Conservation (phyloP, 208 protist genomes). For the Balamuthia mandrillaris region DNA sequence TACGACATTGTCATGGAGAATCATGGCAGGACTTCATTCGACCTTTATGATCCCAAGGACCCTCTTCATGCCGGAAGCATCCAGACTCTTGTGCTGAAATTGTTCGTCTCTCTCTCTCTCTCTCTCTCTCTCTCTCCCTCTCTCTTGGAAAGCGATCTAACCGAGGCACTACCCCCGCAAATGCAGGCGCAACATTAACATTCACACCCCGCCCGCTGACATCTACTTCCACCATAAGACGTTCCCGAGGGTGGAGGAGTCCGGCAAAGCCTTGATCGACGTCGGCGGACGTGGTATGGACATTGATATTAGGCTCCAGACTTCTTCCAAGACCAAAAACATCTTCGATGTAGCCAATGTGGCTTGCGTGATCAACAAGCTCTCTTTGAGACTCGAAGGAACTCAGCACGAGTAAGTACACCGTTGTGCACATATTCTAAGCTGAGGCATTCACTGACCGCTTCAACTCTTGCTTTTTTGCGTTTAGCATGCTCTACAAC, state of each 20-base stretch:
- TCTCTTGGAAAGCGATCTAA: not conserved
- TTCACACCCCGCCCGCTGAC: not conserved
- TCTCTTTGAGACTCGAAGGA: not conserved
- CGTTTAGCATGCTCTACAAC: not conserved
- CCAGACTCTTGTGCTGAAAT: not conserved
- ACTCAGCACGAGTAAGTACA: not conserved
- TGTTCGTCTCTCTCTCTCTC: not conserved
- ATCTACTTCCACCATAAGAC: not conserved
- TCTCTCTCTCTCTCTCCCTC: not conserved
- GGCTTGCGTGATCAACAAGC: not conserved
- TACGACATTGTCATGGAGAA: not conserved
- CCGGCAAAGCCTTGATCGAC: not conserved
- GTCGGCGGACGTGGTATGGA: not conserved
- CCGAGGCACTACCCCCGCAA: not conserved
- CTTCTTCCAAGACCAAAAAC: not conserved
- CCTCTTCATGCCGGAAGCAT: too few species aligned
- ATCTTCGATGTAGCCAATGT: not conserved
- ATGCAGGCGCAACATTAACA: slow-evolving; percentile 1
- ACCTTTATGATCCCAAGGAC: too few species aligned
- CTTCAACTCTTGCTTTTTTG: not conserved
- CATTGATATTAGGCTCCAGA: not conserved
- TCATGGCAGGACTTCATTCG: too few species aligned
- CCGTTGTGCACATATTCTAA: too few species aligned
- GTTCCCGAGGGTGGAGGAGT: slow-evolving; percentile 12
- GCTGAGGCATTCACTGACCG: too few species aligned